Evolutionary conservation across 2,329 filamentous ascomycete genomes (phyloP).

Genomic region (Shiraia bambusicola): DNA sequence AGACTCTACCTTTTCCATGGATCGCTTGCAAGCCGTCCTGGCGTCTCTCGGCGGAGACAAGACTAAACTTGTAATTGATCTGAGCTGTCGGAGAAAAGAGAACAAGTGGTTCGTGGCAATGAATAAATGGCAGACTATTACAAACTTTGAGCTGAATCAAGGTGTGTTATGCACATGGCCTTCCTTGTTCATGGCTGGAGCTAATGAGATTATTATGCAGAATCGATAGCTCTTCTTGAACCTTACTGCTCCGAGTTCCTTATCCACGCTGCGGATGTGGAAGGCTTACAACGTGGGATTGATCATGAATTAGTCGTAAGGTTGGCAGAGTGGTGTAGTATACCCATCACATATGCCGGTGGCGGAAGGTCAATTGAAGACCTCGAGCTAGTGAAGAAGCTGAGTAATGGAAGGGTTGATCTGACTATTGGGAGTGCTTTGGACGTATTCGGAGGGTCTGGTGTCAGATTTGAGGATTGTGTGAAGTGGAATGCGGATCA

Average conservation of each 20-base stretch:
- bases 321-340: constrained; percentile 81
- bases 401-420: constrained; percentile 82
- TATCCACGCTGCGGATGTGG: constrained; percentile 95
- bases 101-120: constrained; percentile 94
- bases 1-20: constrained; percentile 74
- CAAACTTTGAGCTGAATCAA: constrained; percentile 89
- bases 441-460: constrained; percentile 89
- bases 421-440: constrained; percentile 94
- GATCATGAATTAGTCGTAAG: constrained; percentile 79
- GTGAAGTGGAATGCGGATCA: constrained; percentile 73
- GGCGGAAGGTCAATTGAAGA: constrained; percentile 84
- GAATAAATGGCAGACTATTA: constrained; percentile 98
- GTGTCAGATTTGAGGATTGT: constrained; percentile 86
- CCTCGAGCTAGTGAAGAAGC: constrained; percentile 73
- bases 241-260: constrained; percentile 96
- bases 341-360: constrained; percentile 94
- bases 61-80: constrained; percentile 85
- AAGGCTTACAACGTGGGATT: constrained; percentile 88
- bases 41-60: constrained; percentile 71
- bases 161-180: constrained; percentile 54
- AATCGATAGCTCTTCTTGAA: constrained; percentile 76
- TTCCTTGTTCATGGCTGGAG: not conserved
- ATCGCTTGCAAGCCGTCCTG: constrained; percentile 73
- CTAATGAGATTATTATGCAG: constrained; percentile 49
- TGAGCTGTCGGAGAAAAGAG: constrained; percentile 80